A percentile compares a stretch with the other conserved stretches of the same genome.
Conservation (phyloP, 352 stramenopile genomes). For the Phytopythium boreale region DNA sequence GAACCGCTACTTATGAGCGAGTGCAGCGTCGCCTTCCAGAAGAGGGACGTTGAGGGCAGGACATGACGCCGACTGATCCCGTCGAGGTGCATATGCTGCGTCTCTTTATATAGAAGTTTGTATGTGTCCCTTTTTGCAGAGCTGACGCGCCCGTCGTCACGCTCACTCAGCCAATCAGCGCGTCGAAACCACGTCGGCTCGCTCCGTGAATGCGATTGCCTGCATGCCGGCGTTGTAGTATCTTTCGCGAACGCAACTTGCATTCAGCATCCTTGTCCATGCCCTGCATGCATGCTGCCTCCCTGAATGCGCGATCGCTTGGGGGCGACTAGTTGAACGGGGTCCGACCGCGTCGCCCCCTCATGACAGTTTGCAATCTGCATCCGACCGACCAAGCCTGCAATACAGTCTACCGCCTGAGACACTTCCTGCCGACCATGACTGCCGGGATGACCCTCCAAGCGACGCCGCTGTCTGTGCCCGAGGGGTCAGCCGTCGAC, state of each 20-base stretch:
- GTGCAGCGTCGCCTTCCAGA: too few species aligned
- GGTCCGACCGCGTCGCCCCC: neutral
- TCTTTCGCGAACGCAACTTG: neutral
- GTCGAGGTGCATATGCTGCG: too few species aligned
- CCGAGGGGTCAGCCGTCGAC: slow-evolving; percentile 15
- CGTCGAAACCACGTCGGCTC: neutral
- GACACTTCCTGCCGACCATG: slow-evolving; percentile 5
- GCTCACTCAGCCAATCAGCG: neutral
- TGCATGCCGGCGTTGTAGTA: neutral
- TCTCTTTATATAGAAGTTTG: neutral
- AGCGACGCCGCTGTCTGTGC: slow-evolving; percentile 16
- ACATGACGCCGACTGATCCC: too few species aligned
- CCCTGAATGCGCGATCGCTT: neutral
- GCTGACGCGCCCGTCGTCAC: neutral
- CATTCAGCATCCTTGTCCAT: neutral
- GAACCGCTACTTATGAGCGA: too few species aligned
- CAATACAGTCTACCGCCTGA: neutral
- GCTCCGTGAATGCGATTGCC: neutral
- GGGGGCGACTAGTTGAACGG: neutral
- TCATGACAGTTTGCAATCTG: neutral
- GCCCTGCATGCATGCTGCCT: neutral
- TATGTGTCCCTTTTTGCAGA: neutral
- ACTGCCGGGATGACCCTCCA: slow-evolving; percentile 12
- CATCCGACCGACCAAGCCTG: neutral
- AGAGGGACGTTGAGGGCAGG: too few species aligned